Evolutionary conservation across 257 asterid species (phyloP), one percentile per base, ranked within the genome.

Genomic region (Echium plantagineum): DNA sequence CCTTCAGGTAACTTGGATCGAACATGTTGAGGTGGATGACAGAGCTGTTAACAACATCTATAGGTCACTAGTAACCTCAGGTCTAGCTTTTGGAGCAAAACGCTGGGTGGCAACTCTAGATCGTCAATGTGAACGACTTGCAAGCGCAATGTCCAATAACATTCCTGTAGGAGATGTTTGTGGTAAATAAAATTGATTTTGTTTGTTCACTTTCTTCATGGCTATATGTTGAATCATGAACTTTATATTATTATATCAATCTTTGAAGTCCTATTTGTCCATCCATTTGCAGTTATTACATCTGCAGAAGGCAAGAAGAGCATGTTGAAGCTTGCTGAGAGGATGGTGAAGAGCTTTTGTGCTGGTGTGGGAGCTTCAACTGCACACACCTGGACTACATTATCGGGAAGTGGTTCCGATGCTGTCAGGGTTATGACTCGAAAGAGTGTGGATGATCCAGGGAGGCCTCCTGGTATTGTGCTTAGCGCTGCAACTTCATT

Each of bases 51-150:
- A 26, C 15, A 63, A 26, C 15, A 63, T 83, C 16, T 78, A 74
- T 63, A 76, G 62, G 57, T 73, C 85, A 17, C 58, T 86, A 12
- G 59, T 86, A 1, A 55, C 65, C 3, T 67, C 82, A 0, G 88
- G 86, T 6, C 71, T 80, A 2, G 94, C 84, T 4, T 86, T 79
- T 28, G 89, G 93, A 22, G 87, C 87, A 1, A 73, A 62, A 2
- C 78, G 87, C 1, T 86, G 94, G 90, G 19, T 76, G 0, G 59
- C 89, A 0, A 61, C 74, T 57, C 80, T 86, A 3, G 63, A 66
- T 13, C 70, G 75, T 4, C 75, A 81, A 55, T 81, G 79, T 52
- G 77, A 79, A 55, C 82, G 87, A 9, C 13, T 74, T 22, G 66
- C 74, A 16, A 52, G 46, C 18, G 54, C 63, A 19, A 3, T 52